Base-by-base conservation (phyloP, 192 early-diverging fungal species). In the Coemansia sp. region DNA sequence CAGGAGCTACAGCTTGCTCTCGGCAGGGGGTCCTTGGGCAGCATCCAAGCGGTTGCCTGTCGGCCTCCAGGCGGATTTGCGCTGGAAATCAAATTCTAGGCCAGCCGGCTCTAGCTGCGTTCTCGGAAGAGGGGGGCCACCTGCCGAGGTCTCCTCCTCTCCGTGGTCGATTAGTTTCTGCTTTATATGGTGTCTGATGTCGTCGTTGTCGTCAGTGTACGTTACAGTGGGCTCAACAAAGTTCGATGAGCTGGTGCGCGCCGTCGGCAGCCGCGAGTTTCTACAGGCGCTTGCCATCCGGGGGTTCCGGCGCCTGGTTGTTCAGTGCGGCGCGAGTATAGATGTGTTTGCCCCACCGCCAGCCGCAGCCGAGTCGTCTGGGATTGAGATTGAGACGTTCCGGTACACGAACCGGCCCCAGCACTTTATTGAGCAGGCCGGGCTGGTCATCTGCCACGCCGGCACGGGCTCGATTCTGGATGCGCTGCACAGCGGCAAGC, bases 151-250 rank as follows among this genome's bases (percentile, higher is more conserved):
- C n/a, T n/a, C n/a, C n/a, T n/a, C n/a, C n/a, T n/a, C n/a, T n/a
- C n/a, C n/a, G n/a, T n/a, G n/a, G n/a, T n/a, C n/a, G 8, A 30
- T 38, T 45, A 42, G 23, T 42, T 20, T 27, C 18, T 46, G 44
- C 19, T 30, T 47, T 35, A 34, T 2, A 4, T 19, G 11, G 17
- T n/a, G 3, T 5, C 14, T 38, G 37, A 16, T 38, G 7, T 10
- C 18, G 21, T 2, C 37, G 7, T 25, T 47, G n/a, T n/a, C n/a
- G n/a, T 54, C 63, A 11, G 76, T 84, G 4, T 90, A 92, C 52
- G 82, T 92, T 20, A 94, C 91, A 0, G 91, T 96, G 10, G 94
- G 94, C n/a, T 87, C 90, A 13, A 94, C 91, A 2, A 83, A 83
- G 0, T 96, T 96, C 51, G 87, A 92, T 49, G 71, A 75, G 7